Evolutionary conservation across 306 rosid species (phyloP).

Genomic region (Cajanus cajan): DNA sequence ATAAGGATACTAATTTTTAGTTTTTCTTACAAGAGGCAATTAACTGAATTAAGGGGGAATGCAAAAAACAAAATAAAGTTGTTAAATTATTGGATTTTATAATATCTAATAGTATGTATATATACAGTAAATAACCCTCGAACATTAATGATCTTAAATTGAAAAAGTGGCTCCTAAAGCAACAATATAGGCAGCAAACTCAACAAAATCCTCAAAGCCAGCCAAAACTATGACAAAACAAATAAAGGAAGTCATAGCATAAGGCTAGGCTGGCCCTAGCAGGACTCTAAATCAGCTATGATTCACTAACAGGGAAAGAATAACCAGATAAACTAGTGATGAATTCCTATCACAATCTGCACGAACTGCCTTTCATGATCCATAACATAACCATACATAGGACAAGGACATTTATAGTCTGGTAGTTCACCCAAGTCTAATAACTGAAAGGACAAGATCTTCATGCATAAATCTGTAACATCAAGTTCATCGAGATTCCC

Average conservation of each 20-base stretch:
- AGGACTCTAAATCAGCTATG: neutral
- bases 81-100: no score
- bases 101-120: no score
- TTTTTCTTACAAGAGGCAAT: no score
- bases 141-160: no score
- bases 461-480: neutral
- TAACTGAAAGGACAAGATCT: slow-evolving; percentile 9
- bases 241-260: neutral
- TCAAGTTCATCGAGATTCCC: slow-evolving; percentile 63
- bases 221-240: neutral
- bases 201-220: neutral
- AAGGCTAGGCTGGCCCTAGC: neutral
- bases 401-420: neutral
- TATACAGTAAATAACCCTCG: no score
- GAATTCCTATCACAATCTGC: slow-evolving; percentile 9
- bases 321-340: neutral
- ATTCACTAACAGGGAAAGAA: neutral
- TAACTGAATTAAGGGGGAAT: no score
- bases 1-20: no score
- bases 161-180: no score
- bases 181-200: slow-evolving; percentile 9
- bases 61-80: no score
- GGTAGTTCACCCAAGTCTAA: slow-evolving; percentile 12
- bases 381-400: slow-evolving; percentile 13
- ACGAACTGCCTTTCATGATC: slow-evolving; percentile 14